A percentile compares a stretch with the other conserved stretches of the same genome.
These are phyloP conservation scores for Metschnikowia similis DNA, from an alignment of 805 yeast genomes.

Conservation along the genomic window DNA sequence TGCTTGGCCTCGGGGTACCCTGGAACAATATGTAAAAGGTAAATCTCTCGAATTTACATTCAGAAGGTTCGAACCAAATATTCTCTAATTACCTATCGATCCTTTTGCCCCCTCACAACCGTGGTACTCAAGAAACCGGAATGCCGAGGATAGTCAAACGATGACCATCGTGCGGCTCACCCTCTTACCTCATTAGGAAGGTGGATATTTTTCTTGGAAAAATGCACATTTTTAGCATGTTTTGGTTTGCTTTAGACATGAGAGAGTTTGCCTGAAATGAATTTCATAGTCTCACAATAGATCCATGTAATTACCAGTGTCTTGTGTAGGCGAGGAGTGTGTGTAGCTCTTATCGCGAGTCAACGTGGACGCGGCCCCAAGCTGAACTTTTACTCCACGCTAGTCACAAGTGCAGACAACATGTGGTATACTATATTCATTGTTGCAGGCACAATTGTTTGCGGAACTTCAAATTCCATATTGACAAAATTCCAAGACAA, in stretches of 20 bases:
- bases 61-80: background rate
- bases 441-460: slow-evolving; percentile 51
- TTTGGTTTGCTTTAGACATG: background rate
- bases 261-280: too few species aligned
- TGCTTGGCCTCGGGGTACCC: background rate
- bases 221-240: background rate
- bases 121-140: background rate
- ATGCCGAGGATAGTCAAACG: slow-evolving; percentile 4
- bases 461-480: slow-evolving; percentile 72
- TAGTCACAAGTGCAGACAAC: background rate
- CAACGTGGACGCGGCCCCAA: slow-evolving; percentile 3
- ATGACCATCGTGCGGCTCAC: slow-evolving; percentile 23
- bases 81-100: background rate
- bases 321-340: background rate
- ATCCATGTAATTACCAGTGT: background rate
- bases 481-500: slow-evolving; percentile 73
- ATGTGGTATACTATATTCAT: slow-evolving; percentile 16
- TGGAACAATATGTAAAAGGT: background rate
- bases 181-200: slow-evolving; percentile 6
- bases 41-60: background rate
- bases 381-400: background rate
- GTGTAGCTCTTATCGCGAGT: slow-evolving; percentile 2
- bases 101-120: background rate
- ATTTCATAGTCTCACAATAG: background rate
- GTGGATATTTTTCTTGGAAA: background rate